Evolutionary conservation across 75 land plant genomes (phyloP).

Genomic region (Sequoia sempervirens): DNA sequence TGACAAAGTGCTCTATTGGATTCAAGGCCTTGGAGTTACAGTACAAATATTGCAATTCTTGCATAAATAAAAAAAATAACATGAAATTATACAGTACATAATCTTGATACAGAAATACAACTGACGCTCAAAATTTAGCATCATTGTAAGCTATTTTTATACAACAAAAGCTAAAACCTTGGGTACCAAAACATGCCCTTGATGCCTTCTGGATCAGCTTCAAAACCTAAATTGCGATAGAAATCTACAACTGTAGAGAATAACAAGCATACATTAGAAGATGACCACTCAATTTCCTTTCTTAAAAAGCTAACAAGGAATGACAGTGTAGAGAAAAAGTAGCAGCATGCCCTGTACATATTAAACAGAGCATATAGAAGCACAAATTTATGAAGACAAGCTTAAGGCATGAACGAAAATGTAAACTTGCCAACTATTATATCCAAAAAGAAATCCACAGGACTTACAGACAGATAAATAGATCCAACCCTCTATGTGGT

Average conservation of each 20-base stretch:
- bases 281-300: background rate
- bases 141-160: background rate
- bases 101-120: background rate
- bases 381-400: background rate
- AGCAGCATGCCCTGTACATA: background rate
- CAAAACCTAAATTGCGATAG: conserved; percentile 93
- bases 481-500: background rate
- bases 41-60: background rate
- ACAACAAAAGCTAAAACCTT: conserved; percentile 32
- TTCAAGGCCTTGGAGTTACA: background rate
- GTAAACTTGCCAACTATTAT: background rate
- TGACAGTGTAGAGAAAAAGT: background rate
- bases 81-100: background rate
- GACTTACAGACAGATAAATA: background rate
- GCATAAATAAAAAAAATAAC: background rate
- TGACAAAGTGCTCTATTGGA: background rate
- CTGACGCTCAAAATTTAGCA: background rate
- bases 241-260: conserved; percentile 85
- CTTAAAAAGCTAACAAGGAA: background rate
- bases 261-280: background rate
- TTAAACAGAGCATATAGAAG: background rate
- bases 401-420: background rate
- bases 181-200: conserved; percentile 99
- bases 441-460: background rate
- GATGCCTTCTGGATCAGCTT: conserved; percentile 96